These are phyloP conservation scores for Ceratocystis huliohia DNA, from an alignment of 2,329 filamentous ascomycete species.

Conservation along the genomic window DNA sequence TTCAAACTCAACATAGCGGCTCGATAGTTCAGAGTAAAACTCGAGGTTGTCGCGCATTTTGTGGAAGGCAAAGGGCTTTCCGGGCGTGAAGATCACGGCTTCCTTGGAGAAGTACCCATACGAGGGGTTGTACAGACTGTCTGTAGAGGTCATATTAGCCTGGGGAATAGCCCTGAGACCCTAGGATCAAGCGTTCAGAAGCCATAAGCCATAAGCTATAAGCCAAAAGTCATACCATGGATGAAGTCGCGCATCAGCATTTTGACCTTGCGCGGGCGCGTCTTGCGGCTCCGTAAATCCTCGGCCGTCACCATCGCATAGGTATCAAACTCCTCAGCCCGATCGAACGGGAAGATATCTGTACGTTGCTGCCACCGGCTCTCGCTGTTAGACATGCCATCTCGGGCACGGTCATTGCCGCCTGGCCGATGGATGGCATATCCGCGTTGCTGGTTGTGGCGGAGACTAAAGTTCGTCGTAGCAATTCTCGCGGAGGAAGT, in stretches of 20 bases:
- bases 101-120: slow-evolving; percentile 97
- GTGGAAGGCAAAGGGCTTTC: slow-evolving; percentile 81
- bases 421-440: slow-evolving; percentile 22
- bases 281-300: slow-evolving; percentile 56
- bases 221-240: slow-evolving; percentile 49
- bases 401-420: slow-evolving; percentile 6
- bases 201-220: background rate
- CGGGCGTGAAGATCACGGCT: slow-evolving; percentile 88
- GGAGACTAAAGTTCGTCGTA: slow-evolving; percentile 22
- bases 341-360: slow-evolving; percentile 61
- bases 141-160: slow-evolving; percentile 36
- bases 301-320: slow-evolving; percentile 80
- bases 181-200: no score
- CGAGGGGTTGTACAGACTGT: slow-evolving; percentile 84
- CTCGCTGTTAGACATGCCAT: slow-evolving; percentile 35
- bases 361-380: slow-evolving; percentile 78
- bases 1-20: slow-evolving; percentile 81
- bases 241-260: slow-evolving; percentile 98
- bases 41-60: slow-evolving; percentile 68
- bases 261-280: slow-evolving; percentile 78
- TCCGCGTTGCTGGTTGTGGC: slow-evolving; percentile 24
- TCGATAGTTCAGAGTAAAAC: slow-evolving; percentile 64
- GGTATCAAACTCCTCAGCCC: slow-evolving; percentile 63
- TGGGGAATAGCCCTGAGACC: slow-evolving; percentile 24
- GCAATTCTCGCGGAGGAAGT: slow-evolving; percentile 23